Conservation (phyloP, 257 asterid genomes). For the Primulina huaijiensis region DNA sequence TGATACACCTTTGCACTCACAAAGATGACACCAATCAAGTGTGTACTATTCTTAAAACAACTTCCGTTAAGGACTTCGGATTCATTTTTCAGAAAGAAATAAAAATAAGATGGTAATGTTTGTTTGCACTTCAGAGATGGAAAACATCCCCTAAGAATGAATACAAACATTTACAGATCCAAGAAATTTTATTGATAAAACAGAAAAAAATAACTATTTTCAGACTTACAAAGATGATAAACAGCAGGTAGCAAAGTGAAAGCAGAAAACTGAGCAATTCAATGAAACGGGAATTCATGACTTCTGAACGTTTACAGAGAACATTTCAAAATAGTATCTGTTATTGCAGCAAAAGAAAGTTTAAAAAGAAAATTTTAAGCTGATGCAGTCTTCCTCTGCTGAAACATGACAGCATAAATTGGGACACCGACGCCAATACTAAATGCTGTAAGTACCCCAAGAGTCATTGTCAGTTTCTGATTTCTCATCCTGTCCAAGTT, state of each 20-base stretch:
- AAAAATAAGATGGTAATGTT: background rate
- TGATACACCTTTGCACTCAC: too few relatives aligned
- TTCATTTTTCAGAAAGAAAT: background rate
- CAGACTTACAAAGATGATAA: background rate
- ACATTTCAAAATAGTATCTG: background rate
- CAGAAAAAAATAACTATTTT: background rate
- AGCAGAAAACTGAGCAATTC: background rate
- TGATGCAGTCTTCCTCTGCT: slow-evolving; percentile 79
- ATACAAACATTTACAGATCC: background rate
- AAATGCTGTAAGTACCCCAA: slow-evolving; percentile 43
- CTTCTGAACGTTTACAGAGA: background rate
- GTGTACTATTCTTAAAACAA: too few relatives aligned
- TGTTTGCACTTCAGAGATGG: background rate
- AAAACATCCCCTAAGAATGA: background rate
- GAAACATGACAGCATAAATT: slow-evolving; percentile 60
- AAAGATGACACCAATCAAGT: too few relatives aligned
- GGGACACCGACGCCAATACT: slow-evolving; percentile 48
- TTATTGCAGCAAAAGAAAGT: background rate
- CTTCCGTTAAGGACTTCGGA: too few relatives aligned
- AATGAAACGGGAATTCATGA: background rate
- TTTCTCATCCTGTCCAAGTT: slow-evolving; percentile 77
- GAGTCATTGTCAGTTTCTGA: slow-evolving; percentile 54
- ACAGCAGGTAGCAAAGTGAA: background rate
- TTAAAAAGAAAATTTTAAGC: slow-evolving; percentile 23
- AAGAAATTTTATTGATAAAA: background rate